Conservation (phyloP, 306 rosid genomes). For the Citrullus mucosospermus region DNA sequence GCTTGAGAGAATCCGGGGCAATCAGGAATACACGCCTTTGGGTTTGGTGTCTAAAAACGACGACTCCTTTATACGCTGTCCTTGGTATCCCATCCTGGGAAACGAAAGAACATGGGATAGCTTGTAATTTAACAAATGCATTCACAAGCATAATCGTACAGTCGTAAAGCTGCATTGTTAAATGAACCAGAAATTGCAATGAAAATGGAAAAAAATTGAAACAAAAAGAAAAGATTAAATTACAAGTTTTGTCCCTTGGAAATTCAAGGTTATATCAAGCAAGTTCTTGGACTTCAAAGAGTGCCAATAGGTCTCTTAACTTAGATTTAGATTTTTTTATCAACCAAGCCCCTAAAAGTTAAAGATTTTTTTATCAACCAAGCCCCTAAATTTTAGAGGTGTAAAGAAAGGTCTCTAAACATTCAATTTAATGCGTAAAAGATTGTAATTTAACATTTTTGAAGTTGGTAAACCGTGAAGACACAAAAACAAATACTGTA, state of each 20-base stretch:
- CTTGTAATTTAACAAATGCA: neutral
- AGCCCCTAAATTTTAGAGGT: neutral
- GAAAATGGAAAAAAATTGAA: neutral
- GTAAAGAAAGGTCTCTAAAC: neutral
- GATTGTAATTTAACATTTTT: too few species aligned
- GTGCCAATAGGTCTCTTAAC: neutral
- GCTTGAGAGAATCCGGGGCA: slow-evolving; percentile 58
- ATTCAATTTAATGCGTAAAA: neutral
- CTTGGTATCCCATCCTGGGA: slow-evolving; percentile 91
- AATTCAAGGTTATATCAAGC: neutral
- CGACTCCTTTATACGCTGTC: slow-evolving; percentile 85
- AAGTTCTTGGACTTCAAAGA: neutral
- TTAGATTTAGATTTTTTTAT: neutral
- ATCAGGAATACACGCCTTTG: slow-evolving; percentile 57
- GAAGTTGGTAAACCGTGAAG: too few species aligned
- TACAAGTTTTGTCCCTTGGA: neutral
- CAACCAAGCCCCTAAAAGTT: neutral
- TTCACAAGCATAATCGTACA: slow-evolving; percentile 7
- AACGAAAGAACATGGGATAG: slow-evolving; percentile 3
- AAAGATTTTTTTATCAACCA: neutral
- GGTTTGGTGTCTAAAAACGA: slow-evolving; percentile 65
- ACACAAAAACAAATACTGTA: too few species aligned
- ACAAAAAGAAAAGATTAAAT: neutral
- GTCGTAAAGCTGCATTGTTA: neutral
- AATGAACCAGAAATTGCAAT: neutral